These are phyloP conservation scores for Lignosus rhinocerotis DNA, from an alignment of 1,284 basidiomycete species.

Conservation along the genomic window DNA sequence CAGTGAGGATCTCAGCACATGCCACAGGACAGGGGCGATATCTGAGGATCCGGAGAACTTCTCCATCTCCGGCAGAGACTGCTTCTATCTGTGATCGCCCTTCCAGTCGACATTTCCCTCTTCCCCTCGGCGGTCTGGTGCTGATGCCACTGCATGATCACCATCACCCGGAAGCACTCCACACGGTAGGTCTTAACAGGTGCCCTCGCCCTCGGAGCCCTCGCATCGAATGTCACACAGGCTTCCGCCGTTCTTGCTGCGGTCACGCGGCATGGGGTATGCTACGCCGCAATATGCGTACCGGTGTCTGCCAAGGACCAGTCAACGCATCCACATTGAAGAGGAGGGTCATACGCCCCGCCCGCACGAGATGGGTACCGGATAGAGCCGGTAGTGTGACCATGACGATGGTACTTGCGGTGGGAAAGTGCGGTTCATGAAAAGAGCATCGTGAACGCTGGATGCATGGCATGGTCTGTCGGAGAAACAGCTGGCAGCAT, in stretches of 20 bases:
- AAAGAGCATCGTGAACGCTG: background rate
- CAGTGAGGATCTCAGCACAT: background rate
- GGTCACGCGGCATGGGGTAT: background rate
- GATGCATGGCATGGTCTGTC: background rate
- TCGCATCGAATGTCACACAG: background rate
- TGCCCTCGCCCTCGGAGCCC: background rate
- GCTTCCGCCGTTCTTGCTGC: background rate
- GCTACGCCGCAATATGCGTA: background rate
- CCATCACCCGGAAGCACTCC: background rate
- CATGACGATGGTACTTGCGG: constrained; percentile 12
- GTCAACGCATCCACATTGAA: background rate
- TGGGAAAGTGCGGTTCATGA: background rate
- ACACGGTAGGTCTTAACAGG: background rate
- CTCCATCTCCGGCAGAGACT: background rate
- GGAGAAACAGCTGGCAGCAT: background rate
- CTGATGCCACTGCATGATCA: background rate
- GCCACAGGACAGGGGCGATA: background rate
- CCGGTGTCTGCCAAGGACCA: background rate
- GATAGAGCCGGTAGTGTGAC: constrained; percentile 12
- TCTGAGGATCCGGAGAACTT: background rate
- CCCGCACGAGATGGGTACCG: background rate
- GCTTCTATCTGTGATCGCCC: constrained; percentile 1
- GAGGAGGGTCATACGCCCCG: background rate
- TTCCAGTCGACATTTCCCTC: background rate
- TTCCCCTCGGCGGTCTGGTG: background rate